Evolutionary conservation across 371 early-diverging fungal genomes (phyloP), one percentile per base, ranked within the genome.

Genomic region (Dichotomocladium elegans): DNA sequence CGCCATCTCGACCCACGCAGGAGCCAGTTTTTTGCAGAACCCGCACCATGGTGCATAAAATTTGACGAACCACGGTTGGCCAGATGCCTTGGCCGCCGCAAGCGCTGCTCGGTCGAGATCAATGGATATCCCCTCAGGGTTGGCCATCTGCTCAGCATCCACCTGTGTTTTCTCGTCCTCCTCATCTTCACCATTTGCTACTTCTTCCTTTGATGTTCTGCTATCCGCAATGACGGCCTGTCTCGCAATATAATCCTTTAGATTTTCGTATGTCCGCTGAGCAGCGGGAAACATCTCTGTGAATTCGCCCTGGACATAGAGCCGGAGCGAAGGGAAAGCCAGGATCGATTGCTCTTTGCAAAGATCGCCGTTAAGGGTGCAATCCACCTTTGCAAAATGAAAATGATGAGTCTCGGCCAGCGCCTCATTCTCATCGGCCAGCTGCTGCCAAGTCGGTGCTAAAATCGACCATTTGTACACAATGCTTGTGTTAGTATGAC

Each of bases 1-100:
- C 22, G 87, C 92, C 57, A 95, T 64, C 47, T 83, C 70, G 26
- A 70, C 80, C 85, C 90, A 94, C 12, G 77, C 72, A 12, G 94
- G 93, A 11, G 90, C 90, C 51, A 96, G 74, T 0, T 66, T 57
- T 64, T 91, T 77, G 73, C 96, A 96, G 65, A 92, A 91, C 11
- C 78, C 72, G 64, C 94, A 94, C 91, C 92, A 92, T 4, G 94
- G 93, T 19, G 92, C 89, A 70, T 81, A 89, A 64, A 86, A 91
- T 63, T 89, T 87, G 57, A 93, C 60, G 53, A 92, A 85, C 88
- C 82, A 88, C 26, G 81, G 76, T 30, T 49, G 27, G 3, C 55
- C 58, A 4, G 49, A 47, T 15, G 43, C 48, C 22, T 47, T 41
- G 14, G 54, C 51, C 27, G 61, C 57, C 4, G 63, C 55, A 19